Base-by-base conservation (phyloP, 768 basidiomycete genomes). In the Lentinula guzmanii region DNA sequence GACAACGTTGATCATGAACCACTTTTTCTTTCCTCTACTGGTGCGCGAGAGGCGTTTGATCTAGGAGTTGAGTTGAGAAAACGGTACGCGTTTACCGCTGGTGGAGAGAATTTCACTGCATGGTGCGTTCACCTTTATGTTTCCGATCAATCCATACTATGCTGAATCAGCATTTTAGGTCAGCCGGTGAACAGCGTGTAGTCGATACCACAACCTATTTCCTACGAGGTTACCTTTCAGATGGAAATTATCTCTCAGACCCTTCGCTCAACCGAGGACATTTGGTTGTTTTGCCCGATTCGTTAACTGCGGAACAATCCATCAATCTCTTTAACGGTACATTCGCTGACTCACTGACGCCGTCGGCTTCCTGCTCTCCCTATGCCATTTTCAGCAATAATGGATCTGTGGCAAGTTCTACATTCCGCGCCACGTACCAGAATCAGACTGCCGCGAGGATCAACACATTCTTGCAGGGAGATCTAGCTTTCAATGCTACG, bases 271-370 rank as follows among this genome's bases (percentile, higher is more conserved):
- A 79, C 63, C 71, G 77, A 18, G 78, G 71, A 0, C 66, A 62
- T 45, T 64, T 77, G n/a, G 66, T 79, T 54, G 61, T 70, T 2
- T 71, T 78, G 46, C 73, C 77, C 1, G 79, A 80, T 56, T 77
- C 76, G 1, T 56, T 42, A 21, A 56, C 55, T 13, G 39, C 55
- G 3, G 55, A 37, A 2, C 37, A 56, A 56, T 28, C 55, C 9
- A 21, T 39, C 21, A 56, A 56, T n/a, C 75, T 77, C 39, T 75
- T 77, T 55, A 71, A 64, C 57, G 77, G 56, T 18, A 55, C 78
- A 0, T 78, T 74, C 61, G 79, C 79, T 1, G 68, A 79, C 65
- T 78, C 78, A 1, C 67, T 80, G 24, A 80, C 79, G 7, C 72
- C 78, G 0, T 77, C 77, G 6, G 65, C 72, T 2, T 71, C 71